These are phyloP conservation scores for Boletus sp. DNA, from an alignment of 768 basidiomycete genomes.

Conservation along the genomic window DNA sequence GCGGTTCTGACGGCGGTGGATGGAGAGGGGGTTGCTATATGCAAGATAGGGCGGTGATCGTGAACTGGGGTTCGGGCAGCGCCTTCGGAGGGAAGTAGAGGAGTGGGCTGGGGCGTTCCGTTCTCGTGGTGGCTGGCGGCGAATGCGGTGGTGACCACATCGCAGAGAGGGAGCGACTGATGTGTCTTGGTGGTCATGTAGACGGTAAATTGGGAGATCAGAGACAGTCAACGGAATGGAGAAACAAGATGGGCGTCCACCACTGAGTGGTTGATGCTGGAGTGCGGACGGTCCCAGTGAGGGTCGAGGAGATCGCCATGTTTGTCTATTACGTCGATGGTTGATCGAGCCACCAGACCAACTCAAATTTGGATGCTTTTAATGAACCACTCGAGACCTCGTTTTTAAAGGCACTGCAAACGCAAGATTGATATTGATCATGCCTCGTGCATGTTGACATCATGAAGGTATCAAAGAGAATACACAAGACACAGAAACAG, in stretches of 20 bases:
- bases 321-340: neutral
- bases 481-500: too few relatives aligned
- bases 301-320: neutral
- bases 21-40: slow-evolving; percentile 12
- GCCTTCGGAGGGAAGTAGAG: neutral
- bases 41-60: slow-evolving; percentile 12
- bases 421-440: too few relatives aligned
- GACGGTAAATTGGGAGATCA: neutral
- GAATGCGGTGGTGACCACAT: slow-evolving; percentile 7
- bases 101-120: neutral
- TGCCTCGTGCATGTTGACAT: too few relatives aligned
- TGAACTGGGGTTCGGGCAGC: neutral
- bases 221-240: neutral
- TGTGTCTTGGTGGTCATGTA: slow-evolving; percentile 12
- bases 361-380: too few relatives aligned
- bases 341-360: neutral
- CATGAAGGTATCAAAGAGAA: too few relatives aligned
- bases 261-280: neutral
- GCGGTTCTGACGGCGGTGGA: neutral
- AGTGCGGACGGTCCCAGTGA: too few relatives aligned
- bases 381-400: too few relatives aligned
- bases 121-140: neutral
- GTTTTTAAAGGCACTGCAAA: too few relatives aligned
- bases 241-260: neutral
- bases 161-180: slow-evolving; percentile 3